Base-by-base conservation (phyloP, 306 rosid genomes). In the Lupinus albus region DNA sequence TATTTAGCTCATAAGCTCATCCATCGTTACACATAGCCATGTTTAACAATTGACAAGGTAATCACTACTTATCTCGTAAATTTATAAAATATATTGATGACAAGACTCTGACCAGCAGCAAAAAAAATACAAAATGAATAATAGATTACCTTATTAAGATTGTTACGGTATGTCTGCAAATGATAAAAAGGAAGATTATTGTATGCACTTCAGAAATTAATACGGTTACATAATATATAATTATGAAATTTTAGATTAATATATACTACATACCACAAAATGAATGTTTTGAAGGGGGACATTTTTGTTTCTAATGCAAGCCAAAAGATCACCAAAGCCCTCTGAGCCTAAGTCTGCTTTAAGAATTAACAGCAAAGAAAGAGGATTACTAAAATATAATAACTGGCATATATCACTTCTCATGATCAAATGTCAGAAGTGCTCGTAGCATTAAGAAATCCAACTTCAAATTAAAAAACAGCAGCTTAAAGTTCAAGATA, bases 291-390 rank as follows among this genome's bases (percentile, higher is more conserved):
- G 94, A 76, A 93, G 96, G 1, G 88, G 91, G 69, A 88, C 76
- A 48, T 73, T 84, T 79, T 87, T 93, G 86, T 76, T 89, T 79
- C 98, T 83, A 61, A 89, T 84, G 87, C 96, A 93, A 67, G 82
- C 79, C 80, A 93, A 96, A 74, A 93, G 94, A 68, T 93, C 90
- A 4, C 95, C 97, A 77, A 86, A 93, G 57, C 96, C 96, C 71
- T 82, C 86, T 64, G 97, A 93, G 47, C 97, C 99, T 51, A 93
- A 67, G 64, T 90, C 99, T 93, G 87, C 54, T 57, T 72, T 48
- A 44, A 30, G 30, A 30, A 48, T 64, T 63, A 74, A 39, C 53
- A 74, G 16, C 60, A 33, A 63, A 70, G 41, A 20, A 69, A 63
- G 33, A n/a, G 50, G 10, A 11, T 61, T n/a, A 63, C 33, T 55